A percentile compares a stretch with the other conserved stretches of the same genome.
phyloP scores from a whole-genome alignment of 176 grass and related monocot species.

The Oryza coarctata region DNA sequence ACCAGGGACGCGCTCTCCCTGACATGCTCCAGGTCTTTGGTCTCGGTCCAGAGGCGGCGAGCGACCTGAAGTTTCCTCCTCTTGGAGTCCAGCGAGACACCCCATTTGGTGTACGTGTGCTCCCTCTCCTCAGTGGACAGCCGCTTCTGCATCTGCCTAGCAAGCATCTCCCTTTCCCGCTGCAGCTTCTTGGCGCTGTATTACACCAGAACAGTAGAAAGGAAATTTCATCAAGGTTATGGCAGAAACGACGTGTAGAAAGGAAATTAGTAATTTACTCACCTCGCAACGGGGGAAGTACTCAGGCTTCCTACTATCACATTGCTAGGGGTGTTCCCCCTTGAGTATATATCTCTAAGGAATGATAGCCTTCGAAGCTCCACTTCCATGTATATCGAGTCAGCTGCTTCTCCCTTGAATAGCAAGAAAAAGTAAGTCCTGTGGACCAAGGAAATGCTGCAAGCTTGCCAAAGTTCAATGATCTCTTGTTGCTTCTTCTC shows the following conservation, averaged over 20 bases:
- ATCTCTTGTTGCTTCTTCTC: slow-evolving; percentile 82
- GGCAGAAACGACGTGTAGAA: not conserved
- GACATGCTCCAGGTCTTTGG: slow-evolving; percentile 67
- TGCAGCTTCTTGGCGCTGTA: slow-evolving; percentile 65
- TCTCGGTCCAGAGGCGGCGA: slow-evolving; percentile 64
- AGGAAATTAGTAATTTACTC: not conserved
- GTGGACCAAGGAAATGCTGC: slow-evolving; percentile 81
- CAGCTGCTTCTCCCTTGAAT: slow-evolving; percentile 87
- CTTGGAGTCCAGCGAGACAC: slow-evolving; percentile 72
- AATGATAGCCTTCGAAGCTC: slow-evolving; percentile 78
- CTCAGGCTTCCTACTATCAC: slow-evolving; percentile 41
- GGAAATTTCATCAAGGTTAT: not conserved
- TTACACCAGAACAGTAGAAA: not conserved
- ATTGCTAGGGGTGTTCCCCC: slow-evolving; percentile 45
- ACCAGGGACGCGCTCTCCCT: slow-evolving; percentile 81
- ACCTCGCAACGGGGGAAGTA: slow-evolving; percentile 61
- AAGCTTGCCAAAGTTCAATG: slow-evolving; percentile 80
- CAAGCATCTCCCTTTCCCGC: slow-evolving; percentile 80
- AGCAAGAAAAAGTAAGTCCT: slow-evolving; percentile 91
- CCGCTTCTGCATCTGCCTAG: slow-evolving; percentile 72
- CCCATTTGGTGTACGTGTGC: slow-evolving; percentile 80
- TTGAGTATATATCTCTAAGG: slow-evolving; percentile 57
- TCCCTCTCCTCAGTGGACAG: slow-evolving; percentile 60
- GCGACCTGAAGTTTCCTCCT: slow-evolving; percentile 79
- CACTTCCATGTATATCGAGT: slow-evolving; percentile 97